Evolutionary conservation across 495 filamentous ascomycete species (phyloP).

Genomic region (Penicillium bialowiezense): DNA sequence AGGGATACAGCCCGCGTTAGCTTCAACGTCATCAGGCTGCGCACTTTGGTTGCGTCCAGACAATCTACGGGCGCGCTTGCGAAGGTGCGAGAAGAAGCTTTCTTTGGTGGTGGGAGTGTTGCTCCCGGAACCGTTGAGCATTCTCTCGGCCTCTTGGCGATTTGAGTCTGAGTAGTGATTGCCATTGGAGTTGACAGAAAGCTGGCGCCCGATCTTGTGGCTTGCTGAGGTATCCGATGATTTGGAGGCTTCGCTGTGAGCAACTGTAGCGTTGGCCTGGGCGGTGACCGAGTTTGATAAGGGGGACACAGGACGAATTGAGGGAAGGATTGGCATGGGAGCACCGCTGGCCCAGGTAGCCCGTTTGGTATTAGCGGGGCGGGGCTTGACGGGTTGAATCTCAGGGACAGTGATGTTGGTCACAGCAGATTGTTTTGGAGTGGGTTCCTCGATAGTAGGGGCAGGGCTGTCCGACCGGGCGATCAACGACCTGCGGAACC

Average conservation of each 20-base stretch:
- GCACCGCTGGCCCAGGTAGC: conserved; percentile 88
- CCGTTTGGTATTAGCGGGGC: conserved; percentile 66
- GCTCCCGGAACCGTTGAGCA: conserved; percentile 76
- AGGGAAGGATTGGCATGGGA: conserved; percentile 96
- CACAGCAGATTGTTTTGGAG: conserved; percentile 41
- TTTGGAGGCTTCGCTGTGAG: conserved; percentile 26
- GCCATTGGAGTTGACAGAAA: conserved; percentile 91
- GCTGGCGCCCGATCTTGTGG: conserved; percentile 93
- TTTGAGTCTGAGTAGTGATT: conserved; percentile 88
- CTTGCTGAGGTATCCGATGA: conserved; percentile 45
- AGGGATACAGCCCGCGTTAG: conserved; percentile 85
- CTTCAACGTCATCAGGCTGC: conserved; percentile 82
- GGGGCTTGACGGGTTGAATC: conserved; percentile 49
- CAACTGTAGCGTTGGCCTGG: conserved; percentile 60
- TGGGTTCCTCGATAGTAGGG: conserved; percentile 37
- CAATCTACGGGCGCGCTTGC: conserved; percentile 88
- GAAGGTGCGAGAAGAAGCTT: conserved; percentile 95
- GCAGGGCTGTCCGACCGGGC: conserved; percentile 60
- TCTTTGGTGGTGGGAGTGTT: conserved; percentile 69
- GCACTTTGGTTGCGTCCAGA: conserved; percentile 83
- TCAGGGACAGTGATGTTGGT: conserved; percentile 55
- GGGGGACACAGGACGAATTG: conserved; percentile 91
- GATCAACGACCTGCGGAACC: conserved; percentile 94
- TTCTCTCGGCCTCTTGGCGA: conserved; percentile 86
- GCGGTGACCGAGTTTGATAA: conserved; percentile 89